Conservation (phyloP, 306 rosid species). For the Arachis hypogaea region DNA sequence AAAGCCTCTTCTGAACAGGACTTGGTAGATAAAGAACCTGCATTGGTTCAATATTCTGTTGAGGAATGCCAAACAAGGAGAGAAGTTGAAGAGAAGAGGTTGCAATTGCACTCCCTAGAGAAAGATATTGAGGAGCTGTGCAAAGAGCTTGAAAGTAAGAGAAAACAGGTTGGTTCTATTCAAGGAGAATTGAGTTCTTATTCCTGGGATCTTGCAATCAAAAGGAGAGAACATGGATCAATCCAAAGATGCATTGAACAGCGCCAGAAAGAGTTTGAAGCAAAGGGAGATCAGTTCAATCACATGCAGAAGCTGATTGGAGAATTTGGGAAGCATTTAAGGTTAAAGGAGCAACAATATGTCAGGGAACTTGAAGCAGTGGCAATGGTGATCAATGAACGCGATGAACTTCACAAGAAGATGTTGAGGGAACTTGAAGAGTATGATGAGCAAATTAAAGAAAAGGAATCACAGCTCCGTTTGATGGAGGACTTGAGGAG, state of each 20-base stretch:
- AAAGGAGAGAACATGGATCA: slow-evolving; percentile 35
- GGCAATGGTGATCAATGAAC: not conserved
- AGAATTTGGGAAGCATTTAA: slow-evolving; percentile 20
- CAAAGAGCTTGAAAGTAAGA: slow-evolving; percentile 46
- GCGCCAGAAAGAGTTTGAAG: slow-evolving; percentile 36
- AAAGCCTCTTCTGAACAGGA: no score
- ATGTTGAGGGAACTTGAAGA: slow-evolving; percentile 27
- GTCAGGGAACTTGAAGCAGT: slow-evolving; percentile 1
- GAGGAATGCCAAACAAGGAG: no score
- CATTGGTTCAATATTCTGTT: no score
- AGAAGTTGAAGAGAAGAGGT: no score
- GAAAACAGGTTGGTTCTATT: slow-evolving; percentile 35
- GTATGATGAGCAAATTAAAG: slow-evolving; percentile 20
- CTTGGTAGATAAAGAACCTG: no score
- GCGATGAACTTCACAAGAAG: slow-evolving; percentile 9
- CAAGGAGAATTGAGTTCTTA: slow-evolving; percentile 19
- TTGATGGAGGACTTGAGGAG: slow-evolving; percentile 10
- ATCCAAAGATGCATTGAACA: slow-evolving; percentile 7
- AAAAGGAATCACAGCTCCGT: slow-evolving; percentile 15
- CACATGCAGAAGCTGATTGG: slow-evolving; percentile 20
- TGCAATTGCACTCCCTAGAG: no score
- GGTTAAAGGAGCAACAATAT: slow-evolving; percentile 12
- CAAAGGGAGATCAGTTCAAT: slow-evolving; percentile 34
- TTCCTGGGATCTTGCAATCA: slow-evolving; percentile 29
- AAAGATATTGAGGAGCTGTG: not conserved